Evolutionary conservation across 805 yeast species (phyloP), one percentile per base, ranked within the genome.

Genomic region (Yamadazyma ubonensis): DNA sequence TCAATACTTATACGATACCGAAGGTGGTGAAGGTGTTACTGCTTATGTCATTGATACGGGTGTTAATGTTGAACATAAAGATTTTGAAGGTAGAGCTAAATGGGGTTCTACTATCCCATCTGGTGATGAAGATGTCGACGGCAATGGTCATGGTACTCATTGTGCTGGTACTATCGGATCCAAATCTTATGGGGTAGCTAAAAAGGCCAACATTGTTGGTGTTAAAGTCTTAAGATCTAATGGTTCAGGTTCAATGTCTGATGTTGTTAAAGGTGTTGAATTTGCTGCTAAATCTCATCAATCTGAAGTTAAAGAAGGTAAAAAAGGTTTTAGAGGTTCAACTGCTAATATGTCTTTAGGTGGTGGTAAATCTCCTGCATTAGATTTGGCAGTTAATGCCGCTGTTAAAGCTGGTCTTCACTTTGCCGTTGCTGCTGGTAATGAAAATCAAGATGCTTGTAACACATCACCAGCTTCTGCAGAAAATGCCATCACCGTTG

Each of bases 371-470:
- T 86, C 96, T 3, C 85, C 88, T 36, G 81, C 96, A 6, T 76
- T 90, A 52, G 95, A 88, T 58, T 53, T 81, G 61, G 96, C 96
- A 41, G 95, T 86, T 33, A 80, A 86, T 52, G 96, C 96, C 32
- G 96, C 95, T 28, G 88, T 86, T 36, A 74, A 78, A 48, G 85
- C 90, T 22, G 97, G 96, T 54, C 67, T 91, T 44, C 93, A 87
- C 60, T 84, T 91, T 61, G 95, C 96, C 26, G 96, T 88, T 49
- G 97, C 98, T 36, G 96, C 97, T 21, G 98, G 97, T 68, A 90
- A 91, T 63, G 95, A 86, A 58, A 83, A 86, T 60, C 86, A 81
- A 53, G 95, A 90, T 62, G 96, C 98, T 41, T 91, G 98, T 75
- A 77, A 81, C 61, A 78, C 80, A 39, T 89, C 96, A 4, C 98